Evolutionary conservation across 208 protist genomes (phyloP), one percentile per base, ranked within the genome.

Genomic region (Giardia duodenalis): DNA sequence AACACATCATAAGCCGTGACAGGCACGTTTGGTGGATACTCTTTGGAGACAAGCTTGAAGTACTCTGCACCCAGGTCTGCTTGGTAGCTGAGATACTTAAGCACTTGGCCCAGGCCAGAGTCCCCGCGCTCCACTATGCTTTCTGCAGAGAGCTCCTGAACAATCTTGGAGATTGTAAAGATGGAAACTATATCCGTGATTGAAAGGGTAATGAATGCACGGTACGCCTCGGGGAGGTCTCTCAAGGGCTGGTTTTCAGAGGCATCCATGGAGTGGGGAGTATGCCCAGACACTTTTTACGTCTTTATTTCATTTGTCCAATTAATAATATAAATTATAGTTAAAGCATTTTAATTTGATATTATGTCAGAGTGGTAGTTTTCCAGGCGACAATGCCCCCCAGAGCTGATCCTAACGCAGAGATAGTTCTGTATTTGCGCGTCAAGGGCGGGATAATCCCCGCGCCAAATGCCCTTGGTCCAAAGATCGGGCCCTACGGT

Each of bases 341-440:
- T n/a, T n/a, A n/a, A n/a, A n/a, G n/a, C n/a, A n/a, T n/a, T n/a
- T n/a, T n/a, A n/a, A n/a, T n/a, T n/a, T n/a, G n/a, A n/a, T n/a
- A n/a, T n/a, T n/a, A n/a, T n/a, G n/a, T n/a, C n/a, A n/a, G n/a
- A n/a, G n/a, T n/a, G n/a, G 57, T 30, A 76, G 86, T 45, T 89
- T 89, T 10, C 4, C 42, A 45, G 4, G 44, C 4, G 19, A 19
- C 4, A 93, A 99, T 99, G 98, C 97, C 98, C 88, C 98, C 98
- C 76, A 99, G 99, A 96, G 97, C 98, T 93, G 98, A 99, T 92
- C 97, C 98, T 92, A 97, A 96, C 91, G 97, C 97, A 93, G 96
- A 94, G 57, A 92, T 96, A 67, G 90, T 95, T 96, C 93, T 67
- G 93, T 95, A 47, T 3, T 92, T 47, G 4, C 67, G 39, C 93